phyloP scores from a whole-genome alignment of 2,329 filamentous ascomycete species.

The Drechmeria coniospora region DNA sequence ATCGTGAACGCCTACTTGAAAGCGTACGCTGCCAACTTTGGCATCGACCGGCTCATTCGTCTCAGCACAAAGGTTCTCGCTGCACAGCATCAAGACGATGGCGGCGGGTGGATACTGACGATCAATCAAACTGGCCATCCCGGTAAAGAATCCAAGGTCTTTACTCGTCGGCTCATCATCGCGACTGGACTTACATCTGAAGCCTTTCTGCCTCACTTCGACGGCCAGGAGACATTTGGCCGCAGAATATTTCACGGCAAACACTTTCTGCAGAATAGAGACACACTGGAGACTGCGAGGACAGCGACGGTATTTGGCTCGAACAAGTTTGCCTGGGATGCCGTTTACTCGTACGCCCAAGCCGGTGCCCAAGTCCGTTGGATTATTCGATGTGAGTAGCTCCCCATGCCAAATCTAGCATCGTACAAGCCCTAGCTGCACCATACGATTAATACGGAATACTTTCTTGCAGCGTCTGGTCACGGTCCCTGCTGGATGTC shows the following conservation, averaged over 20 bases:
- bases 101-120: conserved; percentile 27
- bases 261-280: conserved; percentile 25
- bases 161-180: conserved; percentile 32
- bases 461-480: conserved; percentile 21
- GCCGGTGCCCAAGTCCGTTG: conserved; percentile 41
- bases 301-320: conserved; percentile 42
- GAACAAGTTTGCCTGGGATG: conserved; percentile 50
- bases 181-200: conserved; percentile 41
- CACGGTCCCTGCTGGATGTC: conserved; percentile 45
- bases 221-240: conserved; percentile 28
- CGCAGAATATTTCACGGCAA: conserved; percentile 33
- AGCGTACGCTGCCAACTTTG: conserved; percentile 27
- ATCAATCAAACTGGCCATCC: conserved; percentile 9
- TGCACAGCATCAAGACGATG: conserved; percentile 24
- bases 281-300: conserved; percentile 25
- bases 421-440: no score
- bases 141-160: conserved; percentile 13
- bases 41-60: conserved; percentile 23
- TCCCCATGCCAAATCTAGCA: not conserved
- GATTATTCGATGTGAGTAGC: conserved; percentile 35
- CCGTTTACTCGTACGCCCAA: conserved; percentile 44
- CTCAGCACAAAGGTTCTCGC: conserved; percentile 22
- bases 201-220: conserved; percentile 27
- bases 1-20: conserved; percentile 32
- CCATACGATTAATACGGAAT: not conserved